Percentiles rank a stretch among this genome's conserved stretches.
These are phyloP conservation scores for Tritrichomonas musculus DNA, from an alignment of 208 protist genomes.

Conservation along the genomic window DNA sequence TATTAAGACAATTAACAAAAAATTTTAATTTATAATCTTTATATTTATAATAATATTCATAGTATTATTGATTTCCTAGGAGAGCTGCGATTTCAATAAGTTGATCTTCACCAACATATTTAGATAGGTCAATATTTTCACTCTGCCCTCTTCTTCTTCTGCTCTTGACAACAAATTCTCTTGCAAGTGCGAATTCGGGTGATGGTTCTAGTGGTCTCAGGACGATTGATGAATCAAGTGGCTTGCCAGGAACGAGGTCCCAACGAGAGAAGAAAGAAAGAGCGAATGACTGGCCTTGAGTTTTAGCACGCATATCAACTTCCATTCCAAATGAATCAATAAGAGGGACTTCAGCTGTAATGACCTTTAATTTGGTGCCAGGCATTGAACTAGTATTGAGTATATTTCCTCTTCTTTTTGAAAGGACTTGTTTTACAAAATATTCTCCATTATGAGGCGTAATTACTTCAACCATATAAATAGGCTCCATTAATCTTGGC, in stretches of 20 bases:
- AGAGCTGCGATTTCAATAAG: constrained; percentile 54
- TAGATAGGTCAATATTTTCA: constrained; percentile 69
- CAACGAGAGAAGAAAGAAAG: constrained; percentile 87
- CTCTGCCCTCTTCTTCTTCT: constrained; percentile 64
- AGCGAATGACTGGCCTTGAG: constrained; percentile 69
- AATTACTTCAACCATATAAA: constrained; percentile 81
- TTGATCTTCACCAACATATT: constrained; percentile 73
- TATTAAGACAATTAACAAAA: too few species aligned
- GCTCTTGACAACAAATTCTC: constrained; percentile 96
- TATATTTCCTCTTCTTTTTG: constrained; percentile 75
- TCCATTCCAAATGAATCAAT: constrained; percentile 98
- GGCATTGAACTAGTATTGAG: constrained; percentile 66
- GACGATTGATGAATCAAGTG: constrained; percentile 84
- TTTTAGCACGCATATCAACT: constrained; percentile 88
- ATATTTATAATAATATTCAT: too few species aligned
- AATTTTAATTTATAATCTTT: too few species aligned
- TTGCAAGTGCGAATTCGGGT: constrained; percentile 75
- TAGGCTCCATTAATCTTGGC: constrained; percentile 93
- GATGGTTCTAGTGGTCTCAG: constrained; percentile 84
- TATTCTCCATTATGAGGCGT: constrained; percentile 67
- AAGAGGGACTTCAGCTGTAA: constrained; percentile 79
- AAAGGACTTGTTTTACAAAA: constrained; percentile 59
- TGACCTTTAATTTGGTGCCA: constrained; percentile 84
- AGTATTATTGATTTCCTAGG: background rate
- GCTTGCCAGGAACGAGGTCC: constrained; percentile 89